Evolutionary conservation across 345 rosid genomes (phyloP).

Genomic region (Eutrema japonicum): DNA sequence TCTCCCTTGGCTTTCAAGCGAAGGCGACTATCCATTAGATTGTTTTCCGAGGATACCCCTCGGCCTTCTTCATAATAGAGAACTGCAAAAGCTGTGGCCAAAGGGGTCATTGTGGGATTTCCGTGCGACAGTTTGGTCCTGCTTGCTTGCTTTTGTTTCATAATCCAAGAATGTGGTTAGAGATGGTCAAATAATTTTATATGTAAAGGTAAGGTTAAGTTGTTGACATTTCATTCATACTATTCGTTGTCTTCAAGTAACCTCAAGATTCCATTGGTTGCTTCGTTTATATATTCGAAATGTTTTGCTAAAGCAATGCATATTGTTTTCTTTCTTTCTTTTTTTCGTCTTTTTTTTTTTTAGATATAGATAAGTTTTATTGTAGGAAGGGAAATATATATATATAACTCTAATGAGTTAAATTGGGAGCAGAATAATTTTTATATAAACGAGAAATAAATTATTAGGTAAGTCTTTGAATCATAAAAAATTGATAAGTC

Average conservation of each 20-base stretch:
- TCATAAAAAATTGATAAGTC: too few species aligned
- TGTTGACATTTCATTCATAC: conserved; percentile 50
- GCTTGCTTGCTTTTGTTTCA: conserved; percentile 26
- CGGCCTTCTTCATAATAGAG: neutral
- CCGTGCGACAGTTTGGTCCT: neutral
- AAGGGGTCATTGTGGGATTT: neutral
- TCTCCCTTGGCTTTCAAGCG: conserved; percentile 32
- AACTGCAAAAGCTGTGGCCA: neutral
- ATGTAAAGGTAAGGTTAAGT: conserved; percentile 40
- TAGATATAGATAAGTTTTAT: too few species aligned
- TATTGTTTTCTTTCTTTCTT: neutral
- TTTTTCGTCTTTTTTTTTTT: neutral
- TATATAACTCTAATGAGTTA: too few species aligned
- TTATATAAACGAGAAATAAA: too few species aligned
- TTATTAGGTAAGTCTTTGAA: too few species aligned
- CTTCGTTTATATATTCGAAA: neutral
- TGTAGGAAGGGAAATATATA: too few species aligned
- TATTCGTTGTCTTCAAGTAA: conserved; percentile 54
- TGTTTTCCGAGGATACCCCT: conserved; percentile 12
- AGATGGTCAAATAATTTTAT: conserved; percentile 36
- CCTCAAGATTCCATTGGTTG: conserved; percentile 39
- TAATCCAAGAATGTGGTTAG: conserved; percentile 15
- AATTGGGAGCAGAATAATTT: too few species aligned
- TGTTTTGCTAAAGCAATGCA: neutral
- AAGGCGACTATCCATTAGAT: conserved; percentile 23